Base-by-base conservation (phyloP, 1,139 yeast genomes). In the Yamadazyma buinensis region DNA sequence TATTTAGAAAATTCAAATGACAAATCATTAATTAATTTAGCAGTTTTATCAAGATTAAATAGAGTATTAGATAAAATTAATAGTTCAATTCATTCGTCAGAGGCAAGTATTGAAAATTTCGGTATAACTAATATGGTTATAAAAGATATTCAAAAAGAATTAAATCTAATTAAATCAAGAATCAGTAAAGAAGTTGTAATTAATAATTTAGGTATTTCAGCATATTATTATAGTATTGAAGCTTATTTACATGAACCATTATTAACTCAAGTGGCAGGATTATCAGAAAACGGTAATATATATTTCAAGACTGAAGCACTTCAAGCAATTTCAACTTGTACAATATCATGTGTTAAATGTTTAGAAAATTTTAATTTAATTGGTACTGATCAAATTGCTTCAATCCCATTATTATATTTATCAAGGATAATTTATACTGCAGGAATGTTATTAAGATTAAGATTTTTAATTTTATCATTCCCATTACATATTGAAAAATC, bases 191-290 rank as follows among this genome's bases (percentile, higher is more conserved):
- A 61, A 22, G 9, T 15, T 9, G 66, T 73, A 35, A 66, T 67
- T 42, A n/a, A 12, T 15, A 25, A 30, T 19, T 15, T 23, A 7
- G 59, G 67, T 8, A 51, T 68, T 25, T 52, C 72, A 49, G 67
- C 82, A 0, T 80, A 72, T 54, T 73, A 67, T 44, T 75, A 74
- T 44, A 74, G 92, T 0, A 79, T 84, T 11, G 86, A 83, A 46
- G 90, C 92, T 0, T 83, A 78, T 50, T 59, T 86, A 14, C 84
- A 83, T 54, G 94, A 81, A 51, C 78, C 77, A 4, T 67, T 63
- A 26, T 51, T 74, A 35, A 72, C 65, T 40, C 62, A 55, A 36
- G 56, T 54, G 24, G 46, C 45, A 1, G 42, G 41, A 5, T 42
- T 48, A 8, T 55, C 57, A 15, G 51, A 53, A 7, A 40, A 38